Conservation (phyloP, 2,329 filamentous ascomycete genomes). For the Ascochyta fabae region DNA sequence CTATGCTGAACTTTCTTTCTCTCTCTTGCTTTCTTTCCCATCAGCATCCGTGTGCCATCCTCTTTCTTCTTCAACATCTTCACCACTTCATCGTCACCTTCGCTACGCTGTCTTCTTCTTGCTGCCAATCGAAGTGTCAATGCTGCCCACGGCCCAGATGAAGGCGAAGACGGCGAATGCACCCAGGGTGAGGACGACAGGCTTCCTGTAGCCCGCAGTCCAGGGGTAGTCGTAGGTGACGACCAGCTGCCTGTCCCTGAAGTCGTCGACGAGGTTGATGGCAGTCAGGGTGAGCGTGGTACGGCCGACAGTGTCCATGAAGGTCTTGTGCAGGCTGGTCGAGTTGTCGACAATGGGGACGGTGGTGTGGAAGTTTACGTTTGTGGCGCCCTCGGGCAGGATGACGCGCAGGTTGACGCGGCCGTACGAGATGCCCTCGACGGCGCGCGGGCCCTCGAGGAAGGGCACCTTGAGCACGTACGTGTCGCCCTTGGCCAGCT, state of each 20-base stretch:
- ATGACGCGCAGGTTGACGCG: conserved; percentile 80
- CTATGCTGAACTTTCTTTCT: background rate
- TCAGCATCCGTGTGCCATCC: background rate
- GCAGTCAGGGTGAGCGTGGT: conserved; percentile 81
- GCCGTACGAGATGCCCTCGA: conserved; percentile 86
- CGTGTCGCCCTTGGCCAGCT: conserved; percentile 66
- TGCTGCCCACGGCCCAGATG: conserved; percentile 75
- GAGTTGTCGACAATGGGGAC: conserved; percentile 71
- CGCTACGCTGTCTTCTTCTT: conserved; percentile 53
- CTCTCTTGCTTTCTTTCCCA: too few relatives aligned
- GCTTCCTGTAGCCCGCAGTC: conserved; percentile 80
- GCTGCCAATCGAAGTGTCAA: conserved; percentile 83
- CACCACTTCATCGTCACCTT: background rate
- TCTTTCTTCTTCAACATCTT: background rate
- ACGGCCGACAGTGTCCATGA: conserved; percentile 90
- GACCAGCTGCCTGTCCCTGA: conserved; percentile 80
- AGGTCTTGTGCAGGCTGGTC: conserved; percentile 79
- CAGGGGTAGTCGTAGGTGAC: conserved; percentile 88
- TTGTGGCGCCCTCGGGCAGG: conserved; percentile 89
- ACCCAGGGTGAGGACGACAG: conserved; percentile 78
- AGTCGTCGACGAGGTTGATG: conserved; percentile 87
- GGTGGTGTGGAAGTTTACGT: conserved; percentile 77
- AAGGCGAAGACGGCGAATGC: conserved; percentile 75
- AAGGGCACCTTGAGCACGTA: conserved; percentile 91
- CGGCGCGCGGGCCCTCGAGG: conserved; percentile 86